These are phyloP conservation scores for Coprinellus micaceus DNA, from an alignment of 768 basidiomycete species.

Conservation along the genomic window DNA sequence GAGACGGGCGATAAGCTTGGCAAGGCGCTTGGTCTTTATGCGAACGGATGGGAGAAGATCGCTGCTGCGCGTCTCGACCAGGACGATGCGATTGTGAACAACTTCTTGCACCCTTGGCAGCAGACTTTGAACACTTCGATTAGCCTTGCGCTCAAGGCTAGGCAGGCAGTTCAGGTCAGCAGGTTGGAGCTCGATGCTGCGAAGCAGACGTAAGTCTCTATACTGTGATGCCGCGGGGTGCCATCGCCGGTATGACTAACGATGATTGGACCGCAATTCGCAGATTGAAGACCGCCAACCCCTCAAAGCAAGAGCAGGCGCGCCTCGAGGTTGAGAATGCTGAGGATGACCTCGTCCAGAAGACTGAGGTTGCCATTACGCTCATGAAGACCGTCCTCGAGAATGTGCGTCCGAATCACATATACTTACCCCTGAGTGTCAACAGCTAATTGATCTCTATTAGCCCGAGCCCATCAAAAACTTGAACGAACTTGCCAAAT, in stretches of 20 bases:
- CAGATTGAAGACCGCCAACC: constrained; percentile 76
- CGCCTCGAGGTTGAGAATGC: constrained; percentile 89
- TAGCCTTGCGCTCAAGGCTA: constrained; percentile 88
- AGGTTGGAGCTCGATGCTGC: constrained; percentile 88
- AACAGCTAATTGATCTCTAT: constrained; percentile 4
- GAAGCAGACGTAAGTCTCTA: constrained; percentile 67
- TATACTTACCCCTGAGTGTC: constrained; percentile 4
- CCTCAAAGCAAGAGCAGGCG: constrained; percentile 85
- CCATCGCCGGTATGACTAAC: background rate
- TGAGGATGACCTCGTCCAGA: constrained; percentile 94
- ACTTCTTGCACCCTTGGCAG: constrained; percentile 83
- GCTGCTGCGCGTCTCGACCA: constrained; percentile 76
- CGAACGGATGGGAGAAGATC: constrained; percentile 78
- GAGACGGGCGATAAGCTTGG: constrained; percentile 63
- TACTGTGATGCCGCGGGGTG: background rate
- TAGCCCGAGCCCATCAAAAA: constrained; percentile 97
- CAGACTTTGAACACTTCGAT: constrained; percentile 81
- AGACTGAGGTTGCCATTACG: constrained; percentile 95
- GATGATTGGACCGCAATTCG: background rate
- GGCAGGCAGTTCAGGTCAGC: constrained; percentile 75
- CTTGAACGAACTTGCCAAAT: constrained; percentile 86
- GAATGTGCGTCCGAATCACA: constrained; percentile 59
- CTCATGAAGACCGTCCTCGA: constrained; percentile 98
- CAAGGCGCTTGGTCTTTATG: constrained; percentile 74
- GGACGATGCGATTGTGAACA: constrained; percentile 62